These are phyloP conservation scores for Leishmania gerbilli DNA, from an alignment of 208 protist genomes.

Conservation along the genomic window DNA sequence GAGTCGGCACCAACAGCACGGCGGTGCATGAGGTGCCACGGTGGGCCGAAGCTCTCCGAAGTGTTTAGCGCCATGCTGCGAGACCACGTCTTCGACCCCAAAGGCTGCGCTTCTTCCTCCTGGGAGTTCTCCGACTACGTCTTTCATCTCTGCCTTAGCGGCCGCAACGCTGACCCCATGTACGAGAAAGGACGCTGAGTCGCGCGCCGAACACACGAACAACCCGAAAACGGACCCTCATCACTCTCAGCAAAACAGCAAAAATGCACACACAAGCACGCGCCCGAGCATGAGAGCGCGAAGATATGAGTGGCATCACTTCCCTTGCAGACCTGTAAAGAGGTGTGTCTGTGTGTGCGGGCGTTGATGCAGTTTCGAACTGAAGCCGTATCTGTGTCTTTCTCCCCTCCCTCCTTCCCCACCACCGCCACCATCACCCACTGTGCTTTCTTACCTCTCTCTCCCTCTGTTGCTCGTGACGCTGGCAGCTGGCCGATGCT, in stretches of 20 bases:
- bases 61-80: conserved; percentile 27
- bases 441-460: neutral
- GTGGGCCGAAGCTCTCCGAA: conserved; percentile 14
- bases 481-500: neutral
- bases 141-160: conserved; percentile 25
- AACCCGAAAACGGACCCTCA: no score
- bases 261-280: neutral
- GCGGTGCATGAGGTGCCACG: conserved; percentile 14
- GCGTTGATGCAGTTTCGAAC: neutral
- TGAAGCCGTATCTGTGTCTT: neutral
- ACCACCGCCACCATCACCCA: neutral
- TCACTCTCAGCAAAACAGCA: neutral
- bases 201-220: no score
- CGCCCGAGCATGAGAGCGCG: neutral
- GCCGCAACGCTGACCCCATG: neutral
- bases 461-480: neutral
- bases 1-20: conserved; percentile 40
- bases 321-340: neutral
- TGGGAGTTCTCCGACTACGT: conserved; percentile 36
- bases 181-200: neutral
- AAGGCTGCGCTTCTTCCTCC: conserved; percentile 26
- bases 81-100: conserved; percentile 30
- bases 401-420: neutral
- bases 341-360: neutral
- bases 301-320: neutral